Evolutionary conservation across 1,139 yeast species (phyloP).

Genomic region (Candida buenavistaensis): DNA sequence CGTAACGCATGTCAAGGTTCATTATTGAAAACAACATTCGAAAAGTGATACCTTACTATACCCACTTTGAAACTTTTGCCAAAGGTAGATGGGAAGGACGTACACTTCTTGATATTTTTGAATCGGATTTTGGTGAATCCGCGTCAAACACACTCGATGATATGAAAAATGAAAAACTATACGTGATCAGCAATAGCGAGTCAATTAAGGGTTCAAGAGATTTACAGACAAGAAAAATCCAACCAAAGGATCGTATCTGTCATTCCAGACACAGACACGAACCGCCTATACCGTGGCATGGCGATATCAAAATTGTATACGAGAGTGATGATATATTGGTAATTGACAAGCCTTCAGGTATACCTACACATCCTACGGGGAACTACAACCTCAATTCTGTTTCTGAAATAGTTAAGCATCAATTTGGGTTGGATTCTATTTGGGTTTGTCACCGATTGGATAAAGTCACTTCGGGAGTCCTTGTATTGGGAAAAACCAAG

Average conservation of each 20-base stretch:
- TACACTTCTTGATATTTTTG: slow-evolving; percentile 43
- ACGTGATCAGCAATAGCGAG: slow-evolving; percentile 25
- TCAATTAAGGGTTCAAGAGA: slow-evolving; percentile 24
- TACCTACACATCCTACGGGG: slow-evolving; percentile 82
- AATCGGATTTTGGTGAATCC: slow-evolving; percentile 44
- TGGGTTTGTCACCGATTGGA: slow-evolving; percentile 73
- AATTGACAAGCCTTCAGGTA: slow-evolving; percentile 71
- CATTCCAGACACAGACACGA: slow-evolving; percentile 62
- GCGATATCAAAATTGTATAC: slow-evolving; percentile 39
- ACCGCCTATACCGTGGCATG: slow-evolving; percentile 42
- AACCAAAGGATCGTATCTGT: slow-evolving; percentile 51
- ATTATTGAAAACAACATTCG: slow-evolving; percentile 42
- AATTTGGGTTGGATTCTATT: slow-evolving; percentile 30
- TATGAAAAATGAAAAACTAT: slow-evolving; percentile 24
- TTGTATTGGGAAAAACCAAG: slow-evolving; percentile 56
- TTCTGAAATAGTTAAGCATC: slow-evolving; percentile 55
- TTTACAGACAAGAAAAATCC: slow-evolving; percentile 25
- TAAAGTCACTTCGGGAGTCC: slow-evolving; percentile 71
- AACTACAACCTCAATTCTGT: slow-evolving; percentile 60
- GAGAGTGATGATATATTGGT: slow-evolving; percentile 55
- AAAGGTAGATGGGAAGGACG: slow-evolving; percentile 52
- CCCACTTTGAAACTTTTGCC: slow-evolving; percentile 37
- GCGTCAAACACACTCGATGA: slow-evolving; percentile 25
- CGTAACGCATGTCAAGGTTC: slow-evolving; percentile 16
- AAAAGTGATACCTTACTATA: slow-evolving; percentile 47